Evolutionary conservation across 2,329 filamentous ascomycete species (phyloP).

Genomic region (Microcyclospora tardicrescens): DNA sequence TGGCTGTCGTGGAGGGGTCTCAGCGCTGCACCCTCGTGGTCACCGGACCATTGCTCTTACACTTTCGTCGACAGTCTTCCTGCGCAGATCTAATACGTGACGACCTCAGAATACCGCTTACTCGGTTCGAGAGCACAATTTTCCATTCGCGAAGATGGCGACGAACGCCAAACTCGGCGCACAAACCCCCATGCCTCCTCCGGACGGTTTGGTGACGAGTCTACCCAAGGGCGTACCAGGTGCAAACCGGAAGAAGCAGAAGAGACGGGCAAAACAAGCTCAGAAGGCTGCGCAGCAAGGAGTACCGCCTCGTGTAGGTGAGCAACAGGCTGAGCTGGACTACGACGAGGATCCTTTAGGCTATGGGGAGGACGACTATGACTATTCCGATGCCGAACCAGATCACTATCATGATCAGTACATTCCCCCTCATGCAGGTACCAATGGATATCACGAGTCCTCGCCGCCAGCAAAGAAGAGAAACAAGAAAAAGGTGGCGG

Average conservation of each 20-base stretch:
- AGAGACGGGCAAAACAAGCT: conserved; percentile 72
- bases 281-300: conserved; percentile 47
- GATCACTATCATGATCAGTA: conserved; percentile 18
- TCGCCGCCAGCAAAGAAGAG: conserved; percentile 38
- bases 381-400: conserved; percentile 18
- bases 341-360: conserved; percentile 30
- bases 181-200: conserved; percentile 5
- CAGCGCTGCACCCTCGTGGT: too few species aligned
- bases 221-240: conserved; percentile 19
- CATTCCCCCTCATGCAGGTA: conserved; percentile 17
- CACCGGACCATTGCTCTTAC: too few species aligned
- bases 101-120: too few species aligned
- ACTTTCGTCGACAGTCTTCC: too few species aligned
- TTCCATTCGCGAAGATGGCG: conserved; percentile 14
- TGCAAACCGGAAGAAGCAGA: conserved; percentile 90
- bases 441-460: conserved; percentile 28
- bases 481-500: conserved; percentile 47
- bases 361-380: conserved; percentile 30
- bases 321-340: conserved; percentile 23
- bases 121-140: too few species aligned
- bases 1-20: too few species aligned
- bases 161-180: conserved; percentile 6
- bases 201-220: conserved; percentile 28
- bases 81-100: too few species aligned
- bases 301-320: background rate